Percentiles rank a stretch among this genome's conserved stretches.
phyloP scores from a whole-genome alignment of 352 stramenopile genomes.

The Elongisporangium undulatum region DNA sequence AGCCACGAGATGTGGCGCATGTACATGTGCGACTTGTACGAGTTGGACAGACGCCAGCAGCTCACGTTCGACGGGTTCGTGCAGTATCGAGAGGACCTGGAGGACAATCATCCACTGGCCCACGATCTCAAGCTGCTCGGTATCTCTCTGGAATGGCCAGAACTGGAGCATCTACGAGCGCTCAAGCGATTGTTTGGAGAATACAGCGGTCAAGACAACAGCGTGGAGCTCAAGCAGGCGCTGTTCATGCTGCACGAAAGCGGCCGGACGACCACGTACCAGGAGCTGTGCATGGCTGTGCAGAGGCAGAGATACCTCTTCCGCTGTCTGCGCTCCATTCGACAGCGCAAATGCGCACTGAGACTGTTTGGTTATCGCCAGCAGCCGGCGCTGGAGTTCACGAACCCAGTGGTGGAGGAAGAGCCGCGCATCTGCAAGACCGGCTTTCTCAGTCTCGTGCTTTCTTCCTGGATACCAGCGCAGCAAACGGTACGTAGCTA shows the following conservation, averaged over 20 bases:
- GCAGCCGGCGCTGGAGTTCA: slow-evolving; percentile 32
- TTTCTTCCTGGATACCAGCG: slow-evolving; percentile 40
- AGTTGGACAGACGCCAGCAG: slow-evolving; percentile 23
- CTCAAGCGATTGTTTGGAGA: slow-evolving; percentile 34
- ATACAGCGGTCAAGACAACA: slow-evolving; percentile 36
- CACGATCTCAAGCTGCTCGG: slow-evolving; percentile 33
- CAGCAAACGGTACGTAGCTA: slow-evolving; percentile 24
- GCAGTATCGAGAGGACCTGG: slow-evolving; percentile 42
- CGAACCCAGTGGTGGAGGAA: slow-evolving; percentile 23
- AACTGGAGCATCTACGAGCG: slow-evolving; percentile 11
- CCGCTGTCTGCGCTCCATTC: slow-evolving; percentile 37
- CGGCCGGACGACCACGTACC: slow-evolving; percentile 18
- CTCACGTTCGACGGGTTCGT: slow-evolving; percentile 64
- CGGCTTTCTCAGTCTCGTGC: slow-evolving; percentile 34
- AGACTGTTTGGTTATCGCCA: slow-evolving; percentile 67
- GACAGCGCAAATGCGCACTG: slow-evolving; percentile 42
- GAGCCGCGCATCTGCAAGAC: slow-evolving; percentile 42
- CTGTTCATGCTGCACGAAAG: slow-evolving; percentile 56
- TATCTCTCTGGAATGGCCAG: slow-evolving; percentile 39
- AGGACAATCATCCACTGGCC: slow-evolving; percentile 31
- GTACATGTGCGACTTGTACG: slow-evolving; percentile 56
- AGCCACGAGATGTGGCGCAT: slow-evolving; percentile 54
- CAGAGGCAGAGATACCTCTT: slow-evolving; percentile 28
- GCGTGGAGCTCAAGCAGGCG: slow-evolving; percentile 23
- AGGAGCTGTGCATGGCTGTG: slow-evolving; percentile 35